Percentiles rank a stretch among this genome's conserved stretches.
phyloP scores from a whole-genome alignment of 2,329 filamentous ascomycete species.

The Microdochium paspali region DNA sequence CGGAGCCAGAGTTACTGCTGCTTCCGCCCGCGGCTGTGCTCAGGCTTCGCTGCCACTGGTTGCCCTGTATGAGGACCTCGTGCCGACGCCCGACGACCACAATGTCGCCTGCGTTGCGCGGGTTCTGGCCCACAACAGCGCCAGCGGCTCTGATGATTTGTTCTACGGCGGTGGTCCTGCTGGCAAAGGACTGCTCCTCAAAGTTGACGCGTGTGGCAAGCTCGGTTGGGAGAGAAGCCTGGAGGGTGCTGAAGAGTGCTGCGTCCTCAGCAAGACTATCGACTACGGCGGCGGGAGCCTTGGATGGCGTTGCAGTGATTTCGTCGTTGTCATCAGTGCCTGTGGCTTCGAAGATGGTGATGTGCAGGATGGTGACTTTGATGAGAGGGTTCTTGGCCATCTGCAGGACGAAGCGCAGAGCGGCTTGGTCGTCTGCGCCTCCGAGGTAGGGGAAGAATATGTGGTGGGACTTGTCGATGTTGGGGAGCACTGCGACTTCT shows the following conservation, averaged over 20 bases:
- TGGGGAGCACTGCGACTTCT: conserved; percentile 48
- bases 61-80: conserved; percentile 14
- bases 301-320: no score
- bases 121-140: conserved; percentile 48
- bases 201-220: conserved; percentile 34
- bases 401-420: conserved; percentile 74
- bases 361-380: conserved; percentile 65
- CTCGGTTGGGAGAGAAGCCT: conserved; percentile 20
- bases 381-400: conserved; percentile 71
- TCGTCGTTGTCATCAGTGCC: conserved; percentile 8
- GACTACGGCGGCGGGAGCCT: conserved; percentile 15
- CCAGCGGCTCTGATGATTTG: conserved; percentile 44
- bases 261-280: conserved; percentile 24
- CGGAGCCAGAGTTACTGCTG: conserved; percentile 8
- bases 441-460: conserved; percentile 85
- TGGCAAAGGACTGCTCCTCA: conserved; percentile 31
- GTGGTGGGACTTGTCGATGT: conserved; percentile 64
- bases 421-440: conserved; percentile 70
- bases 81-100: conserved; percentile 55
- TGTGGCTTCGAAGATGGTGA: conserved; percentile 23
- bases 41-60: not conserved
- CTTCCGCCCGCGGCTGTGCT: conserved; percentile 9
- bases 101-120: conserved; percentile 61
- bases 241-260: conserved; percentile 22
- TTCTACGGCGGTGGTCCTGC: conserved; percentile 27